Evolutionary conservation across 805 yeast genomes (phyloP), one percentile per base, ranked within the genome.

Genomic region (Teunomyces tritomae): DNA sequence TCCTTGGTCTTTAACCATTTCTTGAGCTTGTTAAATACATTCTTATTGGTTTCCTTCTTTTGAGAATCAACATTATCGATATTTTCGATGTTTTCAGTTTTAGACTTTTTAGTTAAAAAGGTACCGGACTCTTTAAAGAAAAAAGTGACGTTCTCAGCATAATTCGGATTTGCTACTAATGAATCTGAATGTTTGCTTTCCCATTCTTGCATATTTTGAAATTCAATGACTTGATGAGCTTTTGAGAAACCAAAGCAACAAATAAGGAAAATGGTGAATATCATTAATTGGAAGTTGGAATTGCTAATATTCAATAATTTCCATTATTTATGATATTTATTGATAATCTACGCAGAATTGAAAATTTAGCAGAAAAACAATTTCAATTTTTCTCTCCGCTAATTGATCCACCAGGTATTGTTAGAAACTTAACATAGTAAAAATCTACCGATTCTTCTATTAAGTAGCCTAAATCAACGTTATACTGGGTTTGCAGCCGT

Each of bases 61-160:
- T 13, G 3, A 5, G 13, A 27, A 35, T 27, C 14, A 10, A n/a
- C n/a, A 8, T 26, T 37, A 37, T 37, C 40, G 14, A 37, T 37
- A 26, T 24, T 37, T 4, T 37, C 28, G 8, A 11, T 26, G 8
- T 24, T 8, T 11, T 37, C 20, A 9, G n/a, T 24, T n/a, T 24
- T 29, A 14, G 28, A 26, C 11, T 41, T 33, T 16, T 36, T 29
- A 9, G 49, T 11, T 16, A 46, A 13, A 24, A 28, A 46, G 9
- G 49, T 46, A 4, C 26, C 42, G 8, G 45, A 36, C 5, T 43
- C 43, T 27, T 30, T 36, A n/a, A 43, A n/a, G 28, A 29, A 39
- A 16, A 47, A 47, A 5, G 40, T 27, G 28, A 39, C 43, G 35
- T 34, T 13, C 13, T 24, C 30, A 24, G 27, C 39, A 24, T 24